Evolutionary conservation across 208 protist genomes (phyloP), one percentile per base, ranked within the genome.

Genomic region (Willaertia magna): DNA sequence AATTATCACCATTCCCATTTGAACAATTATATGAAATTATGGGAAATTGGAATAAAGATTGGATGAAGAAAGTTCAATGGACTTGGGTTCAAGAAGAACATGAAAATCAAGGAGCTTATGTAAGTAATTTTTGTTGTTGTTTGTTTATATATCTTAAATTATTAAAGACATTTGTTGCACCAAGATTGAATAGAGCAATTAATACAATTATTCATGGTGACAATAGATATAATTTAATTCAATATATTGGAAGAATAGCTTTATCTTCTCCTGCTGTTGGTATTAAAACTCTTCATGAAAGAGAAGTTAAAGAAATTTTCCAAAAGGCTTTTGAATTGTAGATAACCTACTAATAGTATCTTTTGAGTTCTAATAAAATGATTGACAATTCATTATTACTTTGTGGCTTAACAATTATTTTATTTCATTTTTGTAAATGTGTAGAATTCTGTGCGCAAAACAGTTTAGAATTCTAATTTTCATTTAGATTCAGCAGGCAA

Each of bases 41-140:
- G 1, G 34, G 85, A 40, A 89, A 93, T 46, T 98, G 97, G 90
- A 88, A 89, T 51, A 91, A 93, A 67, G 96, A 95, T 7, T 92
- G 96, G 85, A 88, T 97, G 18, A 92, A 95, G 86, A 67, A 16
- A 34, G 55, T 67, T 34, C 6, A 83, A 0, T 81, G 76, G 76
- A 81, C 44, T 4, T 99, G 97, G 97, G 93, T 92, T 84, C 97
- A 99, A 92, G 97, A 99, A 90, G 97, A 99, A 92, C 98, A 96
- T 51, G 94, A 93, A 89, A 99, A 98, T 89, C 96, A 97, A 92
- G 97, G 97, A 86, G 91, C 96, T 16, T 98, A 83, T 55, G n/a
- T 83, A 67, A 67, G 55, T 67, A 67, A 34, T 34, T 6, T 34
- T 4, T 30, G 7, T 67, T 1, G 22, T 67, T 9, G 0, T 67